Base-by-base conservation (phyloP, 805 yeast species). In the Wickerhamomyces chaumierensis region DNA sequence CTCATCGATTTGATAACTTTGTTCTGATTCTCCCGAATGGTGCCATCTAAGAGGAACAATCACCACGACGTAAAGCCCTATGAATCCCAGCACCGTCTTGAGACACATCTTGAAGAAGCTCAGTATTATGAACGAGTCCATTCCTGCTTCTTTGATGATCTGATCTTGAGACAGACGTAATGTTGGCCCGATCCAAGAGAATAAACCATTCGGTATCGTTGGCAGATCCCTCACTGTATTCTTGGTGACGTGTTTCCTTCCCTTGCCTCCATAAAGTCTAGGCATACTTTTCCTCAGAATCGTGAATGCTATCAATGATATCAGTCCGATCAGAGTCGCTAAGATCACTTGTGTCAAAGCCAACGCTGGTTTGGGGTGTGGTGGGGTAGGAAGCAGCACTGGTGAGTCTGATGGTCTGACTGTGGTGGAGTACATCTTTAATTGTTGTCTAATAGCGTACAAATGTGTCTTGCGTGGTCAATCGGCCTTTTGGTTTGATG, bases 71-170 rank as follows among this genome's bases (percentile, higher is more conserved):
- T 95, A 87, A 49, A 84, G 74, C 2, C 83, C 41, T 35, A 84
- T 70, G 52, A 87, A 79, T 1, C 73, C 60, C 3, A 73, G 59
- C 18, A 90, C 58, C 8, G 84, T 63, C 54, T 75, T 75, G 36
- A 88, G 83, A 43, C 92, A 73, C 83, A 87, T 84, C 43, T 83
- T 80, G 70, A 92, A 92, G 56, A 90, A 88, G 3, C 87, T 87
- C 25, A 90, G 61, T 52, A 84, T 90, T 36, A 92, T 97, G 60
- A 73, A 87, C 1, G 96, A 96, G 61, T 90, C 98, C 34, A 90
- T 61, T 0, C 98, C 98, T 3, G 96, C 95, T 51, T 79, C 81
- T 13, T 9, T 8, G 4, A 25, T 25, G 5, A 25, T 14, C 29
- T 11, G 12, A 8, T 25, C n/a, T 25, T 25, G 14, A 25, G n/a